Conservation (phyloP, 192 early-diverging fungal genomes). For the Ambispora gerdemannii region DNA sequence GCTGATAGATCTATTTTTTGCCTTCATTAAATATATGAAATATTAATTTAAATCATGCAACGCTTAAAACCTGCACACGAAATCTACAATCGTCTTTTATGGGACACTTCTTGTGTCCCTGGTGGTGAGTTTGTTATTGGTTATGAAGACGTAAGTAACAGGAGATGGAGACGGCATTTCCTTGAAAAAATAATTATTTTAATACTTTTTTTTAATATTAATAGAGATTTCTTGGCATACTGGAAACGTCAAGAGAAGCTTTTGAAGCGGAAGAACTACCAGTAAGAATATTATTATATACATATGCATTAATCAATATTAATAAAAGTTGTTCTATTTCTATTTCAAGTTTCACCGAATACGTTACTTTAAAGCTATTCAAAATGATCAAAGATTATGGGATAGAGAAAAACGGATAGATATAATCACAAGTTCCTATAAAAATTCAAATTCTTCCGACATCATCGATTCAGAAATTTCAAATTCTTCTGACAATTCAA, state of each 20-base stretch:
- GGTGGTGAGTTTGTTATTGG: slow-evolving; percentile 15
- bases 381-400: slow-evolving; percentile 13
- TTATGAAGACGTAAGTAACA: slow-evolving; percentile 24
- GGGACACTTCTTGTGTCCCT: slow-evolving; percentile 13
- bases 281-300: background rate
- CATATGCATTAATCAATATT: background rate
- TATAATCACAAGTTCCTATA: slow-evolving; percentile 14
- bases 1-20: background rate
- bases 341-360: slow-evolving; percentile 22
- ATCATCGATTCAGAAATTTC: too few relatives aligned
- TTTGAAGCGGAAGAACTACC: slow-evolving; percentile 25
- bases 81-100: slow-evolving; percentile 20
- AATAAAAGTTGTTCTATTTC: background rate
- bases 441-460: background rate
- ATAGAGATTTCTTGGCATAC: slow-evolving; percentile 23
- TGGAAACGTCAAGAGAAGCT: slow-evolving; percentile 12
- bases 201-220: background rate
- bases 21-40: background rate
- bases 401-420: slow-evolving; percentile 23
- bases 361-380: slow-evolving; percentile 23
- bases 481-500: too few relatives aligned
- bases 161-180: background rate
- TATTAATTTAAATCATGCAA: slow-evolving; percentile 18
- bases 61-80: slow-evolving; percentile 24
- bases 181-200: background rate